A percentile compares a stretch with the other conserved stretches of the same genome.
Evolutionary conservation across 305 asterid genomes (phyloP).

Genomic region (Striga hermonthica): DNA sequence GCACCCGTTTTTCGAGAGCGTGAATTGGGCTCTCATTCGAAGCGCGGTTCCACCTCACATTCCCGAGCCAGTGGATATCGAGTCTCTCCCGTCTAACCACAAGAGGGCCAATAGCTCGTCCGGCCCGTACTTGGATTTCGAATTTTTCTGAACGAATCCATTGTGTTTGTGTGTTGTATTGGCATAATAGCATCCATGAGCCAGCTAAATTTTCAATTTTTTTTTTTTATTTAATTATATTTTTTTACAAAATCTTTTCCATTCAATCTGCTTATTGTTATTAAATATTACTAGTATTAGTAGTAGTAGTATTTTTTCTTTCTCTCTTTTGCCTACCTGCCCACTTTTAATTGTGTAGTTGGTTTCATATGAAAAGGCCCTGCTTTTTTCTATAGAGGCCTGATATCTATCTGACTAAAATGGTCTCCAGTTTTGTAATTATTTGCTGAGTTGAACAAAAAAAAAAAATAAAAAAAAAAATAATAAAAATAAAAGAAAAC

Average conservation of each 20-base stretch:
- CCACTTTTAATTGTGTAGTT: background rate
- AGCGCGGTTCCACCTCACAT: slow-evolving; percentile 77
- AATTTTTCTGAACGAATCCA: slow-evolving; percentile 54
- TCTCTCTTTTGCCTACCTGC: background rate
- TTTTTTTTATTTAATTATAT: slow-evolving; percentile 36
- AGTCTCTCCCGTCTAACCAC: slow-evolving; percentile 46
- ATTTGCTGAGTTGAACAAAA: too few relatives aligned
- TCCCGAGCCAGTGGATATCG: slow-evolving; percentile 67
- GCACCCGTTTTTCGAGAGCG: slow-evolving; percentile 70
- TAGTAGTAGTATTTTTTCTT: background rate
- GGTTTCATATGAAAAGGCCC: background rate
- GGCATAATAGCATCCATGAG: slow-evolving; percentile 16
- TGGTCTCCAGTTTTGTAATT: too few relatives aligned
- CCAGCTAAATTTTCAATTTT: slow-evolving; percentile 23
- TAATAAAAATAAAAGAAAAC: too few relatives aligned
- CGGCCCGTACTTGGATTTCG: slow-evolving; percentile 81
- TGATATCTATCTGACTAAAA: too few relatives aligned
- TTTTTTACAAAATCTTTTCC: background rate
- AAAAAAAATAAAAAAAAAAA: slow-evolving; percentile 9
- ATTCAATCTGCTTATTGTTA: too few relatives aligned
- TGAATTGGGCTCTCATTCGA: slow-evolving; percentile 88
- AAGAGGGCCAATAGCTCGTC: slow-evolving; percentile 57
- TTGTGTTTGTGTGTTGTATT: slow-evolving; percentile 12
- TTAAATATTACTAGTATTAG: too few relatives aligned
- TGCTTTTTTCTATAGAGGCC: slow-evolving; percentile 7